These are phyloP conservation scores for Yamadazyma akitaensis DNA, from an alignment of 805 yeast species.

Conservation along the genomic window DNA sequence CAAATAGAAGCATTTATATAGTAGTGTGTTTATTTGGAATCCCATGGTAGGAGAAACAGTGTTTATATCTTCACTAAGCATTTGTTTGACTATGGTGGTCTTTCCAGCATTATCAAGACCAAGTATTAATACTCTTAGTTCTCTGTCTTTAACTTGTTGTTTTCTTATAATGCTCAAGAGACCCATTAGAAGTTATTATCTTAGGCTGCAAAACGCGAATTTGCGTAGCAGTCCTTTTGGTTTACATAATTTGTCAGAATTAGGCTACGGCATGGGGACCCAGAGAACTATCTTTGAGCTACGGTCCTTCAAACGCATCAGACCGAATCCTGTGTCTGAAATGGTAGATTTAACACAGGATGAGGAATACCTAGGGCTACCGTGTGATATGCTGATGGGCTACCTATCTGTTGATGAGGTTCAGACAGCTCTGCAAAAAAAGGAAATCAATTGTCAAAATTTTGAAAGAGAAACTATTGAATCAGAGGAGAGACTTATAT, in stretches of 20 bases:
- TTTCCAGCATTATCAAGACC: constrained; percentile 94
- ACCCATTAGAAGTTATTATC: constrained; percentile 57
- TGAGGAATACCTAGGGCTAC: not conserved
- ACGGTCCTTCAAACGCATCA: constrained; percentile 1
- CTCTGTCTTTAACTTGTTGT: constrained; percentile 77
- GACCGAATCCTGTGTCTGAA: not conserved
- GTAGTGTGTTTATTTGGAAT: constrained; percentile 68
- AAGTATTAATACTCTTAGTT: constrained; percentile 67
- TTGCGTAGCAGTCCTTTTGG: not conserved
- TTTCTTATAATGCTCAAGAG: constrained; percentile 73
- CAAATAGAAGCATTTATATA: constrained; percentile 40
- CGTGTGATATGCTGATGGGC: not conserved
- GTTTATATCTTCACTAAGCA: constrained; percentile 49
- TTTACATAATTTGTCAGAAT: not conserved
- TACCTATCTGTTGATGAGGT: not conserved
- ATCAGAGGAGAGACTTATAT: not conserved
- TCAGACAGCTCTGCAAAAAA: not conserved
- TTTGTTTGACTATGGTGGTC: constrained; percentile 69
- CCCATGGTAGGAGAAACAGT: constrained; percentile 89
- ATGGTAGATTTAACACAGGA: constrained; percentile 10
- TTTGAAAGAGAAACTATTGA: not conserved
- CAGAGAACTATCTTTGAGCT: constrained; percentile 1
- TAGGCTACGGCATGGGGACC: not conserved
- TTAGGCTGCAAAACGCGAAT: not conserved
- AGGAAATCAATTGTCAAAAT: not conserved